Evolutionary conservation across 2,329 filamentous ascomycete genomes (phyloP).

Genomic region (Pezicula carpinea): DNA sequence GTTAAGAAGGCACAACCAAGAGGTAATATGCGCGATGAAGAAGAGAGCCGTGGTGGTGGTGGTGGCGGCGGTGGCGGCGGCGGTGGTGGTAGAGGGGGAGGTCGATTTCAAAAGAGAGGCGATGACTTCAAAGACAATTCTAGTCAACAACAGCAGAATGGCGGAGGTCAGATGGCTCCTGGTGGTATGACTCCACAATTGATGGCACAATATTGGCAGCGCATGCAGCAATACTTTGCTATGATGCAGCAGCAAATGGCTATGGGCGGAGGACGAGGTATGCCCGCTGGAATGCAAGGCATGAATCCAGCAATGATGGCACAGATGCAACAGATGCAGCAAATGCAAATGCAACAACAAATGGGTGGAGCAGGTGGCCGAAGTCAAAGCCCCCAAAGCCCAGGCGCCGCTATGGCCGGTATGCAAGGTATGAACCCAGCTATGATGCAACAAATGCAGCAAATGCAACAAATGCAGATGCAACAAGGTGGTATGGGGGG

Average conservation of each 20-base stretch:
- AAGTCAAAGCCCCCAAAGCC: conserved; percentile 29
- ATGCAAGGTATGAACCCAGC: conserved; percentile 32
- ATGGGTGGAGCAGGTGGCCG: conserved; percentile 24
- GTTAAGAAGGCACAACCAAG: conserved; percentile 97
- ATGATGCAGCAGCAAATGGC: conserved; percentile 94
- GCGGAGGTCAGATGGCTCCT: conserved; percentile 33
- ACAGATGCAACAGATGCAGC: conserved; percentile 62
- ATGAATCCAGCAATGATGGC: conserved; percentile 76
- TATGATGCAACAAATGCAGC: conserved; percentile 53
- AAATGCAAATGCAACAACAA: conserved; percentile 42
- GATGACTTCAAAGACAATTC: conserved; percentile 39
- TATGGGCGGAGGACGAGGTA: conserved; percentile 57
- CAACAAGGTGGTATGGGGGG: conserved; percentile 27
- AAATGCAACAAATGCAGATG: conserved; percentile 45
- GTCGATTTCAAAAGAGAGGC: conserved; percentile 49
- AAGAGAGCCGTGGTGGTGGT: conserved; percentile 56
- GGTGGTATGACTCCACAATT: conserved; percentile 86
- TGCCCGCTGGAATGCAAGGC: conserved; percentile 57
- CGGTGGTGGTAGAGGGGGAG: conserved; percentile 31
- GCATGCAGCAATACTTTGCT: conserved; percentile 95
- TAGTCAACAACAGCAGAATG: conserved; percentile 29
- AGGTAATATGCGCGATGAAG: conserved; percentile 89
- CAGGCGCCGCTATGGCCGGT: conserved; percentile 23
- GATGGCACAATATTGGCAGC: conserved; percentile 98
- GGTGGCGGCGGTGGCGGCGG: conserved; percentile 44